These are phyloP conservation scores for Russula brevipes DNA, from an alignment of 768 basidiomycete species.

Conservation along the genomic window DNA sequence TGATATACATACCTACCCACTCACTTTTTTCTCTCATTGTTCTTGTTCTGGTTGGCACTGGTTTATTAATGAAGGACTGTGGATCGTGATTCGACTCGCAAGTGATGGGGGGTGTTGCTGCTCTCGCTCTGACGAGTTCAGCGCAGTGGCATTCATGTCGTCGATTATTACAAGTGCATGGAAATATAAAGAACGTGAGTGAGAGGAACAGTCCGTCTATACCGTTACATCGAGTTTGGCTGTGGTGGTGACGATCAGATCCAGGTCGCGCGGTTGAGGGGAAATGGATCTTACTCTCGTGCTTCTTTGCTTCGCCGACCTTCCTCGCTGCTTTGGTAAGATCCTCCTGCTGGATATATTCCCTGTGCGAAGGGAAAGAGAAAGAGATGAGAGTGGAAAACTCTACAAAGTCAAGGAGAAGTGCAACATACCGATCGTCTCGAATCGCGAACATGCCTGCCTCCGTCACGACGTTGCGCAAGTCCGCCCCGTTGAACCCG, in stretches of 20 bases:
- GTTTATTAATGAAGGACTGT: background rate
- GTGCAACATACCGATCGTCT: slow-evolving; percentile 67
- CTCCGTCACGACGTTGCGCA: slow-evolving; percentile 92
- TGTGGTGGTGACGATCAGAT: background rate
- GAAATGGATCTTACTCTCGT: slow-evolving; percentile 68
- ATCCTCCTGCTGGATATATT: slow-evolving; percentile 92
- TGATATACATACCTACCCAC: background rate
- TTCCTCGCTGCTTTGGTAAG: slow-evolving; percentile 94
- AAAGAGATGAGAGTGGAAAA: background rate
- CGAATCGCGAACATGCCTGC: slow-evolving; percentile 99
- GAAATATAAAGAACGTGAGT: background rate
- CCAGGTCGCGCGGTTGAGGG: background rate
- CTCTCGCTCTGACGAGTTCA: background rate
- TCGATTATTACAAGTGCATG: slow-evolving; percentile 4
- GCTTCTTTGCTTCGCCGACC: slow-evolving; percentile 94
- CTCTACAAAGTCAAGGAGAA: background rate
- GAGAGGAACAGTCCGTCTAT: background rate
- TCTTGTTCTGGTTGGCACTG: slow-evolving; percentile 1
- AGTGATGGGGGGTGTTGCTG: background rate
- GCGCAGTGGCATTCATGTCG: background rate
- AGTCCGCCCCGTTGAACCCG: slow-evolving; percentile 92
- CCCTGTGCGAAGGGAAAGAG: slow-evolving; percentile 39
- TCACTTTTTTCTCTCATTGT: slow-evolving; percentile 2
- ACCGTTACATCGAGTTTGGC: slow-evolving; percentile 23
- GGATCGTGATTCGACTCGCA: background rate